phyloP scores from a whole-genome alignment of 345 rosid genomes.

The Bruguiera sexangula region DNA sequence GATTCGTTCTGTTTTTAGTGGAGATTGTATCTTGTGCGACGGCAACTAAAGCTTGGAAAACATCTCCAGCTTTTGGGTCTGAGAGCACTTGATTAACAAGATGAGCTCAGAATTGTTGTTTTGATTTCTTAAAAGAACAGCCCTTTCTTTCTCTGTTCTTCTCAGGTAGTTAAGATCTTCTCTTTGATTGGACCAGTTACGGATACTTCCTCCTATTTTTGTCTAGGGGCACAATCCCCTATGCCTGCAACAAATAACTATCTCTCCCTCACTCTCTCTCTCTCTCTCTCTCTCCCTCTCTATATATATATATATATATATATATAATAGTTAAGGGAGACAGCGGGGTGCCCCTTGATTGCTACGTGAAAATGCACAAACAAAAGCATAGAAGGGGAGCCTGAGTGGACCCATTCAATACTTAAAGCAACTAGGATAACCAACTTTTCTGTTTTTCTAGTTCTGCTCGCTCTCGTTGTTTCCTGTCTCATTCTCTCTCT shows the following conservation, averaged over 20 bases:
- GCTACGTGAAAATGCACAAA: no score
- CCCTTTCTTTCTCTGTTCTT: no score
- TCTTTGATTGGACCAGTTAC: not conserved
- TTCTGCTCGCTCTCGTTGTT: not conserved
- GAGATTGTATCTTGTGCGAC: not conserved
- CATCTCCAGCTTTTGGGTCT: not conserved
- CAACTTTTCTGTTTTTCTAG: slow-evolving; percentile 3
- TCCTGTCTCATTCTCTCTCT: not conserved
- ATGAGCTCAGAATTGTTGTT: not conserved
- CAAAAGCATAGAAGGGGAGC: not conserved
- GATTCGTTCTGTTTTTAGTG: slow-evolving; percentile 3
- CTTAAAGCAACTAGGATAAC: not conserved
- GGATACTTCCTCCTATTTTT: not conserved
- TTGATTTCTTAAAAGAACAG: not conserved
- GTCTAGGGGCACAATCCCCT: not conserved
- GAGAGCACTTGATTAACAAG: not conserved
- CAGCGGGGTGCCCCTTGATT: not conserved
- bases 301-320: no score
- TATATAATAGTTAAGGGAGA: not conserved
- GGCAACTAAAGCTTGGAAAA: not conserved
- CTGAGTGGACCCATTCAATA: not conserved
- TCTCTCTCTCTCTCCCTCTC: no score
- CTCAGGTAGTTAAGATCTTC: not conserved
- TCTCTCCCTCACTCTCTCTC: no score
- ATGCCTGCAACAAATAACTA: not conserved